Percentiles rank a stretch among this genome's conserved stretches.
Conservation (phyloP, 2,329 filamentous ascomycete species). For the Rhynchosporium graminicola region DNA sequence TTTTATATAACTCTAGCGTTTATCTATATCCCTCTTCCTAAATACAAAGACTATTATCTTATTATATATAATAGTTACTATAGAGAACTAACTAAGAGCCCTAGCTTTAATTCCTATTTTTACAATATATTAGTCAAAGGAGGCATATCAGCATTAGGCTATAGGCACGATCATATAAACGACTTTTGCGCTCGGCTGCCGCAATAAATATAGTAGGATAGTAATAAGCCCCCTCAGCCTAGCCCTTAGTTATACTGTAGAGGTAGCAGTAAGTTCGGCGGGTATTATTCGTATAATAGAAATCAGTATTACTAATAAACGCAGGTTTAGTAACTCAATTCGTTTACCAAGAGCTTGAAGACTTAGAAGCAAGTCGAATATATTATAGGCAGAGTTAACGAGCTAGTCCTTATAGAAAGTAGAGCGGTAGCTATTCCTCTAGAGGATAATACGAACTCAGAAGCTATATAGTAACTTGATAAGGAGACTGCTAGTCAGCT, state of each 20-base stretch:
- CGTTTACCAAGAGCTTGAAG: conserved; percentile 78
- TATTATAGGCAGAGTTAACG: conserved; percentile 56
- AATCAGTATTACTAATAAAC: conserved; percentile 78
- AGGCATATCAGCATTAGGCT: conserved; percentile 71
- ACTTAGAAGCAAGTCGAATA: conserved; percentile 88
- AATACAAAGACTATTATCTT: conserved; percentile 68
- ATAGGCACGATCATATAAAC: conserved; percentile 79
- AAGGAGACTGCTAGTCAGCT: too few relatives aligned
- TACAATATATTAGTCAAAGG: conserved; percentile 81
- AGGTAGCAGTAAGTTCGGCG: conserved; percentile 85
- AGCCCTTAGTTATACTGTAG: conserved; percentile 96
- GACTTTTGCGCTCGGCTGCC: conserved; percentile 78
- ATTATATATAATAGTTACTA: conserved; percentile 65
- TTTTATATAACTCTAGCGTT: conserved; percentile 88
- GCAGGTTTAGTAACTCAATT: conserved; percentile 86
- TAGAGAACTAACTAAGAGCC: conserved; percentile 86
- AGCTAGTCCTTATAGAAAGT: conserved; percentile 51
- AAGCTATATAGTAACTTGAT: too few relatives aligned
- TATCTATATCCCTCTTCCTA: conserved; percentile 90
- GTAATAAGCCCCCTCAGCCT: conserved; percentile 44
- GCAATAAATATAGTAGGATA: conserved; percentile 32
- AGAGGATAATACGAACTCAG: conserved; percentile 26
- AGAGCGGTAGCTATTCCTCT: conserved; percentile 34
- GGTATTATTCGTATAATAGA: conserved; percentile 76
- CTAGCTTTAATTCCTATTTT: conserved; percentile 84